Conservation (phyloP, 1,284 basidiomycete species). For the Leccinum laetum region DNA sequence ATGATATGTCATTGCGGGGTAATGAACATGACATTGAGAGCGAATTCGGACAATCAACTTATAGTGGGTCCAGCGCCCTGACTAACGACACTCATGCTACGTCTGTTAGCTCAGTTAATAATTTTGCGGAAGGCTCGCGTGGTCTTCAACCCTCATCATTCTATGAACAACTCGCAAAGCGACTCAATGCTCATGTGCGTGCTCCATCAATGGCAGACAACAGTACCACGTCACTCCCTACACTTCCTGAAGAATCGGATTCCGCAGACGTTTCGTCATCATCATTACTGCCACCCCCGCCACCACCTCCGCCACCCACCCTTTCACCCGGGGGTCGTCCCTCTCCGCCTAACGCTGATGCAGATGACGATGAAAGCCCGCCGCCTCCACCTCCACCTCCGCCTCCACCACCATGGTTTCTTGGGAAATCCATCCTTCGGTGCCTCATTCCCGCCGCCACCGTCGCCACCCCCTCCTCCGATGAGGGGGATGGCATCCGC, state of each 20-base stretch:
- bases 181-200: slow-evolving; percentile 34
- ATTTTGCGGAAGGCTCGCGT: slow-evolving; percentile 34
- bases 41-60: slow-evolving; percentile 54
- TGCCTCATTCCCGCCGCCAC: slow-evolving; percentile 44
- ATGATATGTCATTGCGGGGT: slow-evolving; percentile 37
- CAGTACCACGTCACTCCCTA: slow-evolving; percentile 28
- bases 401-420: slow-evolving; percentile 28
- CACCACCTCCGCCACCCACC: slow-evolving; percentile 32
- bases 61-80: slow-evolving; percentile 41
- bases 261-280: slow-evolving; percentile 21
- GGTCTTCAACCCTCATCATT: slow-evolving; percentile 45
- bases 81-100: slow-evolving; percentile 55
- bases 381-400: slow-evolving; percentile 34
- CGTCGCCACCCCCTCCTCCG: slow-evolving; percentile 47
- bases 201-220: slow-evolving; percentile 28
- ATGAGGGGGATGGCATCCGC: slow-evolving; percentile 29
- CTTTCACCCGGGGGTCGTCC: slow-evolving; percentile 6
- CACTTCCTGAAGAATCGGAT: slow-evolving; percentile 39
- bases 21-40: slow-evolving; percentile 56
- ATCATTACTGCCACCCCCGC: slow-evolving; percentile 35
- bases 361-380: slow-evolving; percentile 24
- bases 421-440: slow-evolving; percentile 29
- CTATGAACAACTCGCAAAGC: slow-evolving; percentile 61
- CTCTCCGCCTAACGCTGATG: slow-evolving; percentile 36
- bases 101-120: slow-evolving; percentile 51